Evolutionary conservation across 345 rosid species (phyloP), one percentile per base, ranked within the genome.

Genomic region (Toxicodendron radicans): DNA sequence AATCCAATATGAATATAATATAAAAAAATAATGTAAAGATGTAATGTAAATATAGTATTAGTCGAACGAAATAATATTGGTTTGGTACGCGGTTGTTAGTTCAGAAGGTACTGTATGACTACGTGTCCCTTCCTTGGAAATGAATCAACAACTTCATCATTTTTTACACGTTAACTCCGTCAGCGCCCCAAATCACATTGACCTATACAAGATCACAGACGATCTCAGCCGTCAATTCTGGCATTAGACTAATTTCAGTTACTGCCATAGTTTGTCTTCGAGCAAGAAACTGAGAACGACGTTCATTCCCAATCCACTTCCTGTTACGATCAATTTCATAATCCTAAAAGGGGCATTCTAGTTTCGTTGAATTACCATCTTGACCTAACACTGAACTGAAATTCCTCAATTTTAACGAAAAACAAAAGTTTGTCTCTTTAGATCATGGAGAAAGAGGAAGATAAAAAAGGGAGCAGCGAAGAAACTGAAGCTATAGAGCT

Each of bases 401-500:
- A 41, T 3, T 45, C 9, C 32, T 52, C 23, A 10, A 52, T 68
- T 43, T 20, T 38, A 3, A 68, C 53, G 7, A 58, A 43, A 11
- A 70, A 21, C 0, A 38, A 51, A 53, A 10, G n/a, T 0, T 1
- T 75, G 21, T 77, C 81, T 63, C 52, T 71, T 2, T 57, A 76
- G 73, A 79, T 30, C 66, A 68, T 82, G 76, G 80, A 82, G 81
- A 80, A 75, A 64, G 84, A 76, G 52, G 71, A 74, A 72, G 83
- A 75, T 83, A 79, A 72, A 68, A 79, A 72, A 51, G 45, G 46
- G 62, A 10, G 61, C 71, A 77, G 41, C 78, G 97, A 88, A 61
- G 95, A 85, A 73, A 71, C 75, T 18, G 96, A 89, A 73, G 83
- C 83, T 13, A 64, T 91, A 46, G 99, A 95, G 87, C 84, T 95